These are phyloP conservation scores for Reticulascus tulasneorum DNA, from an alignment of 2,329 filamentous ascomycete genomes.

Conservation along the genomic window DNA sequence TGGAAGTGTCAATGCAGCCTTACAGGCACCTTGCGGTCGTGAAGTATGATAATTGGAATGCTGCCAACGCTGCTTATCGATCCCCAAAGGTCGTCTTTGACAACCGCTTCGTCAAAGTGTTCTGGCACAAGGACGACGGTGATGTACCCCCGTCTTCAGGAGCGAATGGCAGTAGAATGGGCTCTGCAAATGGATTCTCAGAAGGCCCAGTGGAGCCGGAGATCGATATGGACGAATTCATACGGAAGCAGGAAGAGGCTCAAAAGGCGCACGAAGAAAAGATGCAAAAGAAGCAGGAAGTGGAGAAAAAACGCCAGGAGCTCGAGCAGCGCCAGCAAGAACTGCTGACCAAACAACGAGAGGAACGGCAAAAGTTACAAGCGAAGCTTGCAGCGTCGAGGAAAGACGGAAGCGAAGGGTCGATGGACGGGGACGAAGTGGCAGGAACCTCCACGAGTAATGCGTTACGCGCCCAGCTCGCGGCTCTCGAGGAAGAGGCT, in stretches of 20 bases:
- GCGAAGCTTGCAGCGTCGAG: constrained; percentile 58
- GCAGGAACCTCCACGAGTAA: constrained; percentile 48
- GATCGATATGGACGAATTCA: constrained; percentile 67
- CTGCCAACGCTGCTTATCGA: constrained; percentile 66
- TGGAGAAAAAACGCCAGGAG: constrained; percentile 58
- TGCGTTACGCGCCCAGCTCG: constrained; percentile 66
- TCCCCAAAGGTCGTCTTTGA: constrained; percentile 81
- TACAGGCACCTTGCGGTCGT: constrained; percentile 66
- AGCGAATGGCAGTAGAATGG: constrained; percentile 15
- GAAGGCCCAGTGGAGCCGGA: constrained; percentile 38
- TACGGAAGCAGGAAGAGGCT: constrained; percentile 65
- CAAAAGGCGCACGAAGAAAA: constrained; percentile 67
- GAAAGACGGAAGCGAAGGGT: constrained; percentile 21
- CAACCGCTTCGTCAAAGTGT: constrained; percentile 81
- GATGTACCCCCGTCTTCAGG: constrained; percentile 26
- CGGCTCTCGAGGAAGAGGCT: constrained; percentile 70
- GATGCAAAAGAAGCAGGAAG: constrained; percentile 56
- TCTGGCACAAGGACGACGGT: constrained; percentile 63
- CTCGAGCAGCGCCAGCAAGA: constrained; percentile 62
- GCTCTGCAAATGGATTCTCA: neutral
- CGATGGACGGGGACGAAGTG: constrained; percentile 18
- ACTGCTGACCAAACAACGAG: constrained; percentile 58
- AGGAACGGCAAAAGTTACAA: constrained; percentile 59
- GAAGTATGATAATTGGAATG: constrained; percentile 61
- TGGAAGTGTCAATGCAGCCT: constrained; percentile 60